Percentiles rank a stretch among this genome's conserved stretches.
Evolutionary conservation across 768 basidiomycete genomes (phyloP).

Genomic region (Xerocomus spinulosus): DNA sequence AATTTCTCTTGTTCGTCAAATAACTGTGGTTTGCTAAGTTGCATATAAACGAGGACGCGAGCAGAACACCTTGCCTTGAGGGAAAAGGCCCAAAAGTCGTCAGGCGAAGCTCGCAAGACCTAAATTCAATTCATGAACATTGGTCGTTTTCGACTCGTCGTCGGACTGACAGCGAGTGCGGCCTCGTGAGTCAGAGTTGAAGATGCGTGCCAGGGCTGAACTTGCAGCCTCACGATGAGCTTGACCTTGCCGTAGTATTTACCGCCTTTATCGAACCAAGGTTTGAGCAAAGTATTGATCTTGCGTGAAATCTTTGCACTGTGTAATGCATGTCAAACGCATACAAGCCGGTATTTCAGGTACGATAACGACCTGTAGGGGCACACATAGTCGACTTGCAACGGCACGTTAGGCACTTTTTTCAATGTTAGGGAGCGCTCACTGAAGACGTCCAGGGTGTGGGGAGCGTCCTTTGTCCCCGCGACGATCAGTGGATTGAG

Average conservation of each 20-base stretch:
- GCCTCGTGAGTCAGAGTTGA: constrained; percentile 81
- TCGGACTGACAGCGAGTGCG: constrained; percentile 58
- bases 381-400: constrained; percentile 80
- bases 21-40: constrained; percentile 41
- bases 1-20: constrained; percentile 75
- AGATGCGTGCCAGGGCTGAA: constrained; percentile 77
- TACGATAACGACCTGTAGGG: constrained; percentile 56
- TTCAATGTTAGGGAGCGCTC: constrained; percentile 22
- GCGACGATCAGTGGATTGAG: constrained; percentile 61
- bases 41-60: background rate
- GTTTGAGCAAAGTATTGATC: constrained; percentile 58
- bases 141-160: background rate
- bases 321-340: constrained; percentile 1
- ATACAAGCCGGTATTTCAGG: background rate
- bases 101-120: constrained; percentile 68
- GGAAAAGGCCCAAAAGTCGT: constrained; percentile 78
- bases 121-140: constrained; percentile 20
- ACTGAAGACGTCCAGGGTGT: constrained; percentile 80
- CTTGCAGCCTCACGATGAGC: constrained; percentile 63
- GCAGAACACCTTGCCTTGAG: constrained; percentile 43
- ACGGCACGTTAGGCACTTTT: background rate
- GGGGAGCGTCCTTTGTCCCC: constrained; percentile 56
- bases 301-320: constrained; percentile 60
- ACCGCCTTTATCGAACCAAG: constrained; percentile 52
- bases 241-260: constrained; percentile 71